Conservation (phyloP, 2,329 filamentous ascomycete genomes). For the Ampelomyces quisqualis region DNA sequence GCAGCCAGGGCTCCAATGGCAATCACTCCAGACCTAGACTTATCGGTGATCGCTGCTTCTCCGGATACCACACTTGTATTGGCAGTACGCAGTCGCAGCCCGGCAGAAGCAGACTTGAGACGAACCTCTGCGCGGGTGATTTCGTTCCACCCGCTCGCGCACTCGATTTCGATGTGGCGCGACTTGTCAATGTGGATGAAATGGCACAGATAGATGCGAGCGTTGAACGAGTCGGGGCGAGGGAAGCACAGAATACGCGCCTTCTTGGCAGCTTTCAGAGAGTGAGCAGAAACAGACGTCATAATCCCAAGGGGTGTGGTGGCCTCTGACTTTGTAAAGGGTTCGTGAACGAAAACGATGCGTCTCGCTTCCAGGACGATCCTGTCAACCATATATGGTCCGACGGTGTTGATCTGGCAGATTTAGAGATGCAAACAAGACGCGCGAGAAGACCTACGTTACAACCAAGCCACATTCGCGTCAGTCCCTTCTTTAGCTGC, state of each 20-base stretch:
- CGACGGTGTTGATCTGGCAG: slow-evolving; percentile 63
- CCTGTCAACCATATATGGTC: slow-evolving; percentile 73
- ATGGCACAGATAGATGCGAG: slow-evolving; percentile 65
- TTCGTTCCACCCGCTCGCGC: slow-evolving; percentile 74
- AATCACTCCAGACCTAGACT: slow-evolving; percentile 50
- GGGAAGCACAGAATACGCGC: slow-evolving; percentile 74
- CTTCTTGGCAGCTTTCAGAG: slow-evolving; percentile 42
- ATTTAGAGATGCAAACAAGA: slow-evolving; percentile 28
- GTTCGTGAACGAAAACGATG: slow-evolving; percentile 65
- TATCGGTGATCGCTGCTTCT: slow-evolving; percentile 45
- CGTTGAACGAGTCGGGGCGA: slow-evolving; percentile 65
- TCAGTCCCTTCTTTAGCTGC: slow-evolving; percentile 58
- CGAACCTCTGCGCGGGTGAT: slow-evolving; percentile 53
- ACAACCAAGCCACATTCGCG: slow-evolving; percentile 54
- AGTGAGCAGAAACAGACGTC: slow-evolving; percentile 39
- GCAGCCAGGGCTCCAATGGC: slow-evolving; percentile 49
- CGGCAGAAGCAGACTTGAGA: slow-evolving; percentile 61
- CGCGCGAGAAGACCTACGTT: slow-evolving; percentile 32
- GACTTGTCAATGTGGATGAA: slow-evolving; percentile 77
- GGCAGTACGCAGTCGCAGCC: slow-evolving; percentile 57
- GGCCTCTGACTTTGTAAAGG: slow-evolving; percentile 54
- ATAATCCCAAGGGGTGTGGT: slow-evolving; percentile 53
- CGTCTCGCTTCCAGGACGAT: slow-evolving; percentile 66
- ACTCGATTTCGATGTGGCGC: slow-evolving; percentile 71
- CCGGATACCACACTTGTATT: slow-evolving; percentile 51